Evolutionary conservation across 305 asterid species (phyloP), one percentile per base, ranked within the genome.

Genomic region (Ajuga reptans): DNA sequence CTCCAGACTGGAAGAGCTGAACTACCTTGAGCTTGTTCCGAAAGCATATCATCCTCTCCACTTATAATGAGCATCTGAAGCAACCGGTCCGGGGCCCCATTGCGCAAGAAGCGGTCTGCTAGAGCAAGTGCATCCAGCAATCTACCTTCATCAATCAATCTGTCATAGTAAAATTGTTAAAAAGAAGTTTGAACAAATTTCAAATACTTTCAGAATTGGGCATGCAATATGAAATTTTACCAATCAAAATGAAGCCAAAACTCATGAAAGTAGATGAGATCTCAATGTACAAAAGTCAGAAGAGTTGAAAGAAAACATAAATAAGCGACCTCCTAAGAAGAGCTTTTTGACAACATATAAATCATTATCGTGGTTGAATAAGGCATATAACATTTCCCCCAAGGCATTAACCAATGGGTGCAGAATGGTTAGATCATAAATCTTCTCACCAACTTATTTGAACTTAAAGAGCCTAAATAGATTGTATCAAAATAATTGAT

Each of bases 81-180:
- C 81, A 93, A 77, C 74, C 80, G 80, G 68, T 93, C 99, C 46
- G 99, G 86, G 72, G 97, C 96, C 67, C 99, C 99, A 78, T 77
- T 84, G 43, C 86, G 87, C 84, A 91, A 79, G 87, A 87, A 91
- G 75, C 99, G 99, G 74, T 93, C 99, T 6, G 99, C 91, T 46
- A 93, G 84, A 72, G 95, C 97, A 66, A 90, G 94, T 76, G 99
- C 99, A 87, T 93, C 99, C 86, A 82, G 75, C 76, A 91, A 73
- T 67, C 89, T 91, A 42, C 95, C 96, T 82, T 91, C 99, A 73
- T 87, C 96, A 70, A 87, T 91, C 83, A 89, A 79, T 80, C 99
- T 93, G 87, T 62, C 53, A 72, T 52, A 18, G 39, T 24, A 42
- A 81, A 73, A 75, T 42, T 14, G 72, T 36, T 37, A 73, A 72